These are phyloP conservation scores for Dillenia turbinata DNA, from an alignment of 164 flowering plant genomes.

Conservation along the genomic window DNA sequence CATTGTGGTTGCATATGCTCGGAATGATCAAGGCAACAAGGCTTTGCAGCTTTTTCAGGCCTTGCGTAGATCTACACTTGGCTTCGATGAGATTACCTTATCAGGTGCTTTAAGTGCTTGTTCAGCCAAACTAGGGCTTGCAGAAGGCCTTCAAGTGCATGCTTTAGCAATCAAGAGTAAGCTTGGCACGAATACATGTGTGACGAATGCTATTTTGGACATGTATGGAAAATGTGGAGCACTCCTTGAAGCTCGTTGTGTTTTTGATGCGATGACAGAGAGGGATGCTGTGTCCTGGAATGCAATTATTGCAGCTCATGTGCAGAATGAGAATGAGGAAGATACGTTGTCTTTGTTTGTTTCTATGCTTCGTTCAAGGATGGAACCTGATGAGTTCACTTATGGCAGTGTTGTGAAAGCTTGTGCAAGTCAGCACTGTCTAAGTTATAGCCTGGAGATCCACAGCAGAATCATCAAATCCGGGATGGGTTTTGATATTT, in stretches of 20 bases:
- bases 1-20: slow-evolving; percentile 54
- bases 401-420: slow-evolving; percentile 80
- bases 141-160: slow-evolving; percentile 67
- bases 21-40: slow-evolving; percentile 37
- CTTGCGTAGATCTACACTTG: slow-evolving; percentile 38
- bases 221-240: slow-evolving; percentile 85
- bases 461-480: slow-evolving; percentile 58
- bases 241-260: slow-evolving; percentile 40
- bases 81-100: slow-evolving; percentile 58
- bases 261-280: slow-evolving; percentile 53
- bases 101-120: slow-evolving; percentile 75
- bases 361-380: slow-evolving; percentile 46
- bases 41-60: slow-evolving; percentile 45
- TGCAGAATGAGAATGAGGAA: slow-evolving; percentile 53
- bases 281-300: slow-evolving; percentile 92
- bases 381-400: slow-evolving; percentile 83
- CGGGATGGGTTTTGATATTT: slow-evolving; percentile 51
- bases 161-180: slow-evolving; percentile 46
- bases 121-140: slow-evolving; percentile 40
- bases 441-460: slow-evolving; percentile 49
- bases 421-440: slow-evolving; percentile 45
- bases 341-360: slow-evolving; percentile 41
- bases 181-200: slow-evolving; percentile 43
- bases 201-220: slow-evolving; percentile 71
- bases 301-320: slow-evolving; percentile 70